Base-by-base conservation (phyloP, 805 yeast genomes). In the Suhomyces sp. region DNA sequence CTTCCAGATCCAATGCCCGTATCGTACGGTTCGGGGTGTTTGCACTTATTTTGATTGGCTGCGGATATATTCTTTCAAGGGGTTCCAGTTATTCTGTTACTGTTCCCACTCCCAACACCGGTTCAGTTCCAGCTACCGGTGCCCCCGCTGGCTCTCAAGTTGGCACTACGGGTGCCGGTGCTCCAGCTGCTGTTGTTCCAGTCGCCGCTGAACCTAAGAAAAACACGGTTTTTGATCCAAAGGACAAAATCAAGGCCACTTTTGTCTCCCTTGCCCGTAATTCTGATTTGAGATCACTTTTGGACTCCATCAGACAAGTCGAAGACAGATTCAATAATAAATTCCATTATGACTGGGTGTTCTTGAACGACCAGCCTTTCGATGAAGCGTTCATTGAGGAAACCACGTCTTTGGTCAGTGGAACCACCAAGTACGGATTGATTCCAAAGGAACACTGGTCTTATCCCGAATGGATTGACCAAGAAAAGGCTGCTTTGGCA, bases 271-370 rank as follows among this genome's bases (percentile, higher is more conserved):
- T 86, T 49, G 93, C 90, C 9, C 72, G 95, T 64, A 84, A 85
- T 58, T 50, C 65, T n/a, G 95, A 86, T 54, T 58, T 86, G 38
- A 70, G 75, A 63, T 72, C 72, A 17, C 61, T 86, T 34, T 63
- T 77, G 28, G 74, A 68, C 20, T 79, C 95, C 6, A 83, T 86
- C 41, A 72, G 86, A 58, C 76, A 81, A 31, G 75, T 90, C 36
- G 97, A 91, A 63, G 97, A 88, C 59, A 72, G 96, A 44, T 91
- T 93, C 72, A 91, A 91, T 68, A 56, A 65, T 12, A 73, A 84
- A 31, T 90, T 65, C 65, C 73, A 84, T 44, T 91, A 91, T 56
- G 97, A 95, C 50, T 91, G 98, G 97, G 93, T 88, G 18, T 93
- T 91, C 60, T 70, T 91, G 50, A 91, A 91, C 60, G 96, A 91